Conservation (phyloP, 2,329 filamentous ascomycete genomes). For the Calonectria montana region DNA sequence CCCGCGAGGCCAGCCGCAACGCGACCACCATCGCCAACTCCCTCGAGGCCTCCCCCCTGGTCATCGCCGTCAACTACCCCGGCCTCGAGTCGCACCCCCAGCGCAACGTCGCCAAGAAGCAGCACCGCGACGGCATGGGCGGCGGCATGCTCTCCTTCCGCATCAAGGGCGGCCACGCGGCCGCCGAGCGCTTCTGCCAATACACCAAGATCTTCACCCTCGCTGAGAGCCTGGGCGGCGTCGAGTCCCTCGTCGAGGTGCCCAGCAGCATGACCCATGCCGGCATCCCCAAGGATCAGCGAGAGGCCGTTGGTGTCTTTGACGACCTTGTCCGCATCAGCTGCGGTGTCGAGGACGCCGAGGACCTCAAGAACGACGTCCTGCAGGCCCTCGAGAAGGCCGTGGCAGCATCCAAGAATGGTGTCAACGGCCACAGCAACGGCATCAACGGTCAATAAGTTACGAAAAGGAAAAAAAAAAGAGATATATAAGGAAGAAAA, state of each 20-base stretch:
- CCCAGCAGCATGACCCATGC: conserved; percentile 97
- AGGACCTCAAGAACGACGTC: conserved; percentile 85
- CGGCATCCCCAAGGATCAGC: conserved; percentile 89
- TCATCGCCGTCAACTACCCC: conserved; percentile 95
- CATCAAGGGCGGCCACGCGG: conserved; percentile 84
- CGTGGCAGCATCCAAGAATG: conserved; percentile 53
- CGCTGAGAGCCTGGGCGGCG: conserved; percentile 90
- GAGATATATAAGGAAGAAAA: not conserved
- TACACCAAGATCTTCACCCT: conserved; percentile 90
- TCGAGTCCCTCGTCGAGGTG: conserved; percentile 92
- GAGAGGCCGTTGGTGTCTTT: conserved; percentile 92
- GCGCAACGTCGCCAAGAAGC: conserved; percentile 83
- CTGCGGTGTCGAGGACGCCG: conserved; percentile 92
- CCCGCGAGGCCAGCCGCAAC: conserved; percentile 85
- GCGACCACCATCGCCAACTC: conserved; percentile 80
- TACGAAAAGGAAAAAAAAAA: not conserved
- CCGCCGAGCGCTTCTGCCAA: conserved; percentile 93
- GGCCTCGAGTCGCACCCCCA: conserved; percentile 90
- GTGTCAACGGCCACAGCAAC: conserved; percentile 34
- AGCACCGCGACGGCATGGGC: conserved; percentile 94
- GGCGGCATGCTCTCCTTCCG: conserved; percentile 99
- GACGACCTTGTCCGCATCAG: conserved; percentile 94
- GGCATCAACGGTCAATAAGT: conserved; percentile 32
- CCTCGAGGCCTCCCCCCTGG: conserved; percentile 82
- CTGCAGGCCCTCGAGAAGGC: conserved; percentile 85